Evolutionary conservation across 1,139 yeast genomes (phyloP).

Genomic region (Blastobotrys illinoisensis): DNA sequence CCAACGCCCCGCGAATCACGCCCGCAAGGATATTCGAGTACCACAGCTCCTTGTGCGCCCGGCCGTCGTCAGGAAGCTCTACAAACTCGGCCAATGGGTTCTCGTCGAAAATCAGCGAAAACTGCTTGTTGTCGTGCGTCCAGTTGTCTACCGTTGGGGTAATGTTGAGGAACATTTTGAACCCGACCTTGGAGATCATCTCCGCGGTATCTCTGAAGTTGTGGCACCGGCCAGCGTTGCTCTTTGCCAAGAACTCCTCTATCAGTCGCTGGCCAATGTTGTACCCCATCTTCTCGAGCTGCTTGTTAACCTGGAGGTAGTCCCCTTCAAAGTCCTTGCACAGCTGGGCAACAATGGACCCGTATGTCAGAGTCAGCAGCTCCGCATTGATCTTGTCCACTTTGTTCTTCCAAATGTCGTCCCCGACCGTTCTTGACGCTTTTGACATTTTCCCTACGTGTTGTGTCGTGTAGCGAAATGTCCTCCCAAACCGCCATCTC

Average conservation of each 20-base stretch:
- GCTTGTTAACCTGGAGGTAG: slow-evolving; percentile 72
- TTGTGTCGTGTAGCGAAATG: neutral
- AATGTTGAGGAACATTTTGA: slow-evolving; percentile 80
- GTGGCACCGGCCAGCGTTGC: slow-evolving; percentile 77
- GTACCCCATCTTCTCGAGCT: slow-evolving; percentile 89
- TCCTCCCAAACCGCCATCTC: no score
- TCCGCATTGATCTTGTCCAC: slow-evolving; percentile 94
- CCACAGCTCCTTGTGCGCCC: slow-evolving; percentile 75
- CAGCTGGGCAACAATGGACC: slow-evolving; percentile 89
- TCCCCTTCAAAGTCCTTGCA: slow-evolving; percentile 78
- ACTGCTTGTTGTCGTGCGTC: slow-evolving; percentile 69
- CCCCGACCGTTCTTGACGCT: slow-evolving; percentile 57
- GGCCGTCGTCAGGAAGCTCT: slow-evolving; percentile 75
- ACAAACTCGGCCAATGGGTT: slow-evolving; percentile 95
- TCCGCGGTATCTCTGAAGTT: slow-evolving; percentile 85
- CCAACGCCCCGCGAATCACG: slow-evolving; percentile 82
- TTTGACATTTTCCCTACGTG: slow-evolving; percentile 41
- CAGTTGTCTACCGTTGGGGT: slow-evolving; percentile 74
- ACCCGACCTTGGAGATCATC: slow-evolving; percentile 77
- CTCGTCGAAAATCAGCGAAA: slow-evolving; percentile 68
- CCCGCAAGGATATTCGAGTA: slow-evolving; percentile 89
- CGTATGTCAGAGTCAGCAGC: slow-evolving; percentile 86
- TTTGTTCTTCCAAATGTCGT: slow-evolving; percentile 86
- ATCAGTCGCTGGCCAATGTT: slow-evolving; percentile 87
- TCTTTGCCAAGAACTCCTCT: slow-evolving; percentile 87